phyloP scores from a whole-genome alignment of 345 rosid species.

The Gossypioides kirkii region DNA sequence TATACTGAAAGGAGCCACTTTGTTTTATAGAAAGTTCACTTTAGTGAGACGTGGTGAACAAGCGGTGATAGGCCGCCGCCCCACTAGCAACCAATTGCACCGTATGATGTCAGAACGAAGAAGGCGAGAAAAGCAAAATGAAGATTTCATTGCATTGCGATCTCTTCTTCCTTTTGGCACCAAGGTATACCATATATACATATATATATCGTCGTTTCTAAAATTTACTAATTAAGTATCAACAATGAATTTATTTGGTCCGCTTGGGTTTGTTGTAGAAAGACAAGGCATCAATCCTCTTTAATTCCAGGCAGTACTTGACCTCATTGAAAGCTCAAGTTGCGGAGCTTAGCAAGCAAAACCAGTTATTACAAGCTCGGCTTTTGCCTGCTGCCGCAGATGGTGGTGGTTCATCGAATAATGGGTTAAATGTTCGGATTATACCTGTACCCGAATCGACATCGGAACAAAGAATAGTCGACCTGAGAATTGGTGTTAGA shows the following conservation, averaged over 20 bases:
- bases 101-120: constrained; percentile 88
- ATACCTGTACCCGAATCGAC: constrained; percentile 39
- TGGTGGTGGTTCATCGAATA: constrained; percentile 9
- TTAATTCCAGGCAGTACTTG: constrained; percentile 51
- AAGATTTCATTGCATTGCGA: constrained; percentile 58
- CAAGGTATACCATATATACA: constrained; percentile 37
- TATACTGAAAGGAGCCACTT: constrained; percentile 45
- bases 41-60: constrained; percentile 34
- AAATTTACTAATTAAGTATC: not conserved
- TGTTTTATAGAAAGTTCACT: constrained; percentile 39
- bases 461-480: constrained; percentile 36
- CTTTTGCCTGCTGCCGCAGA: constrained; percentile 24
- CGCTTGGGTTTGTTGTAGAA: not conserved
- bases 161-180: constrained; percentile 77
- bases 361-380: constrained; percentile 42
- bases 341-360: constrained; percentile 41
- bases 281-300: constrained; percentile 75
- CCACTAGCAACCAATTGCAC: constrained; percentile 55
- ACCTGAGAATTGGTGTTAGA: constrained; percentile 44
- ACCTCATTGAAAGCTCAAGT: constrained; percentile 47
- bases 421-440: constrained; percentile 35
- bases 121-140: constrained; percentile 85
- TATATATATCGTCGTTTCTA: not conserved
- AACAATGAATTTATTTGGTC: not conserved
- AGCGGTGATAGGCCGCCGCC: constrained; percentile 23